A percentile compares a stretch with the other conserved stretches of the same genome.
phyloP scores from a whole-genome alignment of 1,139 yeast species.

The Nakaseomyces sp. region DNA sequence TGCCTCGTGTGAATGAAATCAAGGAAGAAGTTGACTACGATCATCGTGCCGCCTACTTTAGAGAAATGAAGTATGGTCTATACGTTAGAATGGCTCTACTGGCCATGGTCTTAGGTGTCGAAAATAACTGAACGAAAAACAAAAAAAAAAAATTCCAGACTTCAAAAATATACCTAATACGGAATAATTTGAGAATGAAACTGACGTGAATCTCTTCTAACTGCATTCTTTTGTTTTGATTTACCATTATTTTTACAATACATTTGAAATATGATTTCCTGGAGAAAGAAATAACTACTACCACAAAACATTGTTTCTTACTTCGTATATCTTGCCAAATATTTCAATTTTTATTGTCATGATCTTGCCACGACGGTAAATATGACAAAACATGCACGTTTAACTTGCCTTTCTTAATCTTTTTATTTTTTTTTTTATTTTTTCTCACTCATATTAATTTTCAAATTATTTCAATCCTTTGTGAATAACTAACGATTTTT shows the following conservation, averaged over 20 bases:
- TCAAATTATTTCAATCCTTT: too few relatives aligned
- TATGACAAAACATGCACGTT: too few relatives aligned
- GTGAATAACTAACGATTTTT: too few relatives aligned
- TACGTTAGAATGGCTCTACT: constrained; percentile 97
- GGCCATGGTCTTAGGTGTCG: constrained; percentile 95
- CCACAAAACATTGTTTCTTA: background rate
- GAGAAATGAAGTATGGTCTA: constrained; percentile 98
- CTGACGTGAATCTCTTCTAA: too few relatives aligned
- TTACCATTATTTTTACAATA: background rate
- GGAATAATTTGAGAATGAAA: background rate
- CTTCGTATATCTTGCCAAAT: background rate
- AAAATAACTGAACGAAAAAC: constrained; percentile 24
- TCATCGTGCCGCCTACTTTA: constrained; percentile 97
- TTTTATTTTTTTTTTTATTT: too few relatives aligned
- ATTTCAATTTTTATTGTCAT: background rate
- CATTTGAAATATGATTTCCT: background rate
- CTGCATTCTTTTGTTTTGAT: background rate
- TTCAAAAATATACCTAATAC: background rate
- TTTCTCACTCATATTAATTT: too few relatives aligned
- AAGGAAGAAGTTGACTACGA: constrained; percentile 98
- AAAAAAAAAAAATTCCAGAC: background rate
- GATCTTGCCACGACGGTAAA: too few relatives aligned
- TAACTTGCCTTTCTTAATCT: too few relatives aligned
- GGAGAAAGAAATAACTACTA: background rate
- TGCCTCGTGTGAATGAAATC: constrained; percentile 94